Evolutionary conservation across 1,139 yeast species (phyloP).

Genomic region (Casaregolazyma lundiana): DNA sequence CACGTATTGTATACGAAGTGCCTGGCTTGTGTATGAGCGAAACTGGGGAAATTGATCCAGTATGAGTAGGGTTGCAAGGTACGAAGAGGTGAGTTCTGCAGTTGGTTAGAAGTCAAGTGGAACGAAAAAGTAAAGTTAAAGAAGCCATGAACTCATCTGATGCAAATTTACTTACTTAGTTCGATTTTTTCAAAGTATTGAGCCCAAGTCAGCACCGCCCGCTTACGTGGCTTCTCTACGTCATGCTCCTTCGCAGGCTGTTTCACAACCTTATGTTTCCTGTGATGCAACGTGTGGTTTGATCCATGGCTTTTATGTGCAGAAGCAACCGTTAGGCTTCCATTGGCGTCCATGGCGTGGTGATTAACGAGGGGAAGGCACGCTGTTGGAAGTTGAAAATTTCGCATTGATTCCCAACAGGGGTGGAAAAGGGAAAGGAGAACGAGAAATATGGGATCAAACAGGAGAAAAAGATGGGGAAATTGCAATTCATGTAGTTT

Average conservation of each 20-base stretch:
- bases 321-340: conserved; percentile 12
- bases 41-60: conserved; percentile 22
- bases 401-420: background rate
- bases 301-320: conserved; percentile 2
- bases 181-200: conserved; percentile 21
- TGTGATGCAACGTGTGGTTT: background rate
- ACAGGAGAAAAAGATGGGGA: background rate
- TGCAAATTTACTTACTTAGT: conserved; percentile 9
- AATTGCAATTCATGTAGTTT: background rate
- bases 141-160: background rate
- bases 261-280: background rate
- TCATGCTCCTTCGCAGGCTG: background rate
- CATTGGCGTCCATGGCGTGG: conserved; percentile 5
- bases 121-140: background rate
- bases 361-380: background rate
- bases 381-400: background rate
- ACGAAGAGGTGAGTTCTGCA: conserved; percentile 15
- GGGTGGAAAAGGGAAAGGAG: background rate
- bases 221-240: background rate
- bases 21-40: conserved; percentile 23
- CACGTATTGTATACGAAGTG: conserved; percentile 24
- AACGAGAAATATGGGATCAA: background rate
- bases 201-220: conserved; percentile 17
- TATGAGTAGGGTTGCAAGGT: conserved; percentile 16
- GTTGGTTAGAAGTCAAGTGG: background rate